Evolutionary conservation across 306 rosid species (phyloP), one percentile per base, ranked within the genome.

Genomic region (Prunus fruticosa): DNA sequence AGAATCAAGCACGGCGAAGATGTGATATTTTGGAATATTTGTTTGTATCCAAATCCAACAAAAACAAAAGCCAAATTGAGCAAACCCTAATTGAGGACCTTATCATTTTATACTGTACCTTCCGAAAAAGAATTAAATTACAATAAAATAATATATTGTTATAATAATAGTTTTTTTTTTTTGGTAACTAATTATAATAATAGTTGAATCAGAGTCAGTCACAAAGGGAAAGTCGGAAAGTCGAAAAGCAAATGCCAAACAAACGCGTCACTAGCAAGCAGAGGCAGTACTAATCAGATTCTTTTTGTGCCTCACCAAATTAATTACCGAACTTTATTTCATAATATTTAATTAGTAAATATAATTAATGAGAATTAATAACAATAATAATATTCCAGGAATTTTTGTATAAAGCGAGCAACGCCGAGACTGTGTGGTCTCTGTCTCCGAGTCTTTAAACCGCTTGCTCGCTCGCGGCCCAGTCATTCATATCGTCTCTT

Each of bases 51-150:
- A 2, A 12, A 5, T 6, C 53, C 64, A 34, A 51, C 56, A 51
- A 46, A 43, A 63, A 30, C 70, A 64, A 43, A 49, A 47, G 52
- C 80, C 76, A 78, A 74, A 30, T 51, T 23, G 23, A 16, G n/a
- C 41, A 41, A 28, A 49, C 79, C 80, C 81, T 76, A 79, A 79
- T 66, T 47, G 85, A 81, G 60, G 77, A 70, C 70, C 86, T 73
- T 65, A 72, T 86, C 88, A 79, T 76, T 87, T 71, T 56, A 10
- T 25, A 52, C 3, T 56, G 30, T 34, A 22, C 71, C 71, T 14
- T 74, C 16, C 41, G 2, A 23, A 52, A 23, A 25, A 25, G 3
- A 47, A 20, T 8, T 45, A 10, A 3, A 67, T n/a, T 18, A 53
- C 18, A 34, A 18, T 9, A 3, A 66, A 4, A 34, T 64, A 54